Evolutionary conservation across 495 filamentous ascomycete genomes (phyloP).

Genomic region (Cairneyella variabilis): DNA sequence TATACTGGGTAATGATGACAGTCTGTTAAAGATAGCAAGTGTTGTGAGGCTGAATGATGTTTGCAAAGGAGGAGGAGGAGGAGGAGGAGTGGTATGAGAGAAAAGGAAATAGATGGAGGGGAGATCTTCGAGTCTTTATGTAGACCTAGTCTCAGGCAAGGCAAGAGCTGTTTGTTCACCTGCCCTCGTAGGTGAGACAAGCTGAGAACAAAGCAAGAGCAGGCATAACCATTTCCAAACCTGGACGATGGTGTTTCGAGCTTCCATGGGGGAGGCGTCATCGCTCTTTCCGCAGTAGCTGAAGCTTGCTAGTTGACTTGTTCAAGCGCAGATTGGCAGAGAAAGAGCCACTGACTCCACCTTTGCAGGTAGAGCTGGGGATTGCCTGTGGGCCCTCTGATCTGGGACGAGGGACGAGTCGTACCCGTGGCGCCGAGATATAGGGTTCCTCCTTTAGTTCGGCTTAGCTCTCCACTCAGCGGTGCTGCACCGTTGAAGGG

Average conservation of each 20-base stretch:
- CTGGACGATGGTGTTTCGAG: slow-evolving; percentile 7
- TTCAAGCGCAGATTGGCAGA: neutral
- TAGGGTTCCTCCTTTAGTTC: no score
- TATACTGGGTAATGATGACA: slow-evolving; percentile 8
- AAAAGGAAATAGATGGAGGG: neutral
- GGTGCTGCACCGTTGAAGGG: no score
- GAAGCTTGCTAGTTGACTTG: slow-evolving; percentile 8
- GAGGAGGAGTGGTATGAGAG: slow-evolving; percentile 4
- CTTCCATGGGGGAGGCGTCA: slow-evolving; percentile 12
- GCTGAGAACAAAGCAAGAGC: neutral
- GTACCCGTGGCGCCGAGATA: neutral
- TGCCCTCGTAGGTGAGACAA: neutral
- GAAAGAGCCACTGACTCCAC: neutral
- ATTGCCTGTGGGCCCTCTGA: neutral
- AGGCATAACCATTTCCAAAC: slow-evolving; percentile 2
- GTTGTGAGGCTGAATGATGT: neutral
- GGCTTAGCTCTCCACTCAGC: no score
- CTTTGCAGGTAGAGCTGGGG: neutral
- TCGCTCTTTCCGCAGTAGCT: neutral
- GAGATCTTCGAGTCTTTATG: slow-evolving; percentile 10
- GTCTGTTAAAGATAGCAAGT: slow-evolving; percentile 2
- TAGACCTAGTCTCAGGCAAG: neutral
- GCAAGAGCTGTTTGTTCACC: slow-evolving; percentile 1
- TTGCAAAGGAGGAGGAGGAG: neutral
- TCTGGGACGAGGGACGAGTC: neutral